A percentile compares a stretch with the other conserved stretches of the same genome.
Evolutionary conservation across 1,284 basidiomycete genomes (phyloP).

Genomic region (Lignosus rhinocerotis): DNA sequence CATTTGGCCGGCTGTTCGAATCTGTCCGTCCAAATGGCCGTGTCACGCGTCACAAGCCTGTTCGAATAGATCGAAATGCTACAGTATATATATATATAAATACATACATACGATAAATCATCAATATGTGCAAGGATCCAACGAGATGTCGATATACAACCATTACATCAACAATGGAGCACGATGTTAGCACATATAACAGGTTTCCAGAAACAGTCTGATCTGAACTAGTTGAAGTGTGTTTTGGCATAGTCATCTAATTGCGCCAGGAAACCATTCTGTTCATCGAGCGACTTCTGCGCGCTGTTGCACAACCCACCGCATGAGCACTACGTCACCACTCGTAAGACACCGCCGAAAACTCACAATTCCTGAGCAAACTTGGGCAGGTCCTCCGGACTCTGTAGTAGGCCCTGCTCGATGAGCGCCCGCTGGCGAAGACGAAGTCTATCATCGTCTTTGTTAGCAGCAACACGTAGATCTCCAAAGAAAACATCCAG

Average conservation of each 20-base stretch:
- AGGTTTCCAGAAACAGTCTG: too few relatives aligned
- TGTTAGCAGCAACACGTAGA: conserved; percentile 2
- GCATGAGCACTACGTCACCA: background rate
- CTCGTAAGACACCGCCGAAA: background rate
- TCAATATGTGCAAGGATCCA: too few relatives aligned
- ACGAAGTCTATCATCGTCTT: conserved; percentile 40
- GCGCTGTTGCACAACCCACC: background rate
- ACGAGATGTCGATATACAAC: too few relatives aligned
- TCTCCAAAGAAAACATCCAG: background rate
- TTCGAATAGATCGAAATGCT: too few relatives aligned
- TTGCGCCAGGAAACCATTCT: conserved; percentile 19
- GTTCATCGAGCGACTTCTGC: conserved; percentile 17
- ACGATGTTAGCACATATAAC: too few relatives aligned
- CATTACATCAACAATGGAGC: too few relatives aligned
- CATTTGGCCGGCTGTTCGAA: too few relatives aligned
- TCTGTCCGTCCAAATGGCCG: too few relatives aligned
- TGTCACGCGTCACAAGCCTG: too few relatives aligned
- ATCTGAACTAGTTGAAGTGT: conserved; percentile 5
- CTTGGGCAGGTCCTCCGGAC: conserved; percentile 46
- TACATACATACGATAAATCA: too few relatives aligned
- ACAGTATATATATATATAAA: too few relatives aligned
- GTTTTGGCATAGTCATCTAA: conserved; percentile 24
- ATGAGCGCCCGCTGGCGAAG: conserved; percentile 59
- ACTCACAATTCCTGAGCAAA: conserved; percentile 69
- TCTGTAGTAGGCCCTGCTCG: conserved; percentile 56